Base-by-base conservation (phyloP, 2,329 filamentous ascomycete species). In the Aureobasidium sp. region DNA sequence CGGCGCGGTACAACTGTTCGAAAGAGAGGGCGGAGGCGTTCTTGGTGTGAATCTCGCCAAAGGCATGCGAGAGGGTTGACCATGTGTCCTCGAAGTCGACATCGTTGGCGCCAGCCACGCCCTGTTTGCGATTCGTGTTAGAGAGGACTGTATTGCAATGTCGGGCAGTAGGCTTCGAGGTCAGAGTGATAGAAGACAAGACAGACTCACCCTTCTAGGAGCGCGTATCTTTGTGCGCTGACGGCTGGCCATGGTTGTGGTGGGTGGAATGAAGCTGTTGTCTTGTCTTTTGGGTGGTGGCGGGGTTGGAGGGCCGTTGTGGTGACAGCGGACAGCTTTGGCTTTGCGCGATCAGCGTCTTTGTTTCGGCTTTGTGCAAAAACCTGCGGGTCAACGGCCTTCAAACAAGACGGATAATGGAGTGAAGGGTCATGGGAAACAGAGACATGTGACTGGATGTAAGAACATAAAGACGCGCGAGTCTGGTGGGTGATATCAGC, bases 1-100 rank as follows among this genome's bases (percentile, higher is more conserved):
- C 89, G 59, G 89, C 89, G 61, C 94, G 88, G 75, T 99, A 99
- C 0, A 99, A 83, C 69, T 95, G 88, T 73, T 99, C 94, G 76
- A 96, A 99, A 0, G 92, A 96, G 2, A 99, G 83, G 17, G 82
- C 81, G 10, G 91, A 95, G 62, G 91, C 91, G 71, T 95, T 94
- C 72, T 95, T 92, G 61, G 85, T 88, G 75, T 97, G 92, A 54
- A 99, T 97, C 70, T 96, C 89, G 60, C 79, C 80, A 57, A 99
- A 83, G 4, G 93, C 91, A 50, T 85, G 81, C 47, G 85, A 80
- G 8, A 99, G 83, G 46, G 85, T 84, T 15, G 79, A 78, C 94
- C 94, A 99, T 67, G 86, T 89, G 2, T 83, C 79, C n/a, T 96
- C 89, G 70, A 96, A 96, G 65, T 95, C 90, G 67, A 88, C 80